Evolutionary conservation across 495 filamentous ascomycete species (phyloP).

Genomic region (Corynascus novoguineensis): DNA sequence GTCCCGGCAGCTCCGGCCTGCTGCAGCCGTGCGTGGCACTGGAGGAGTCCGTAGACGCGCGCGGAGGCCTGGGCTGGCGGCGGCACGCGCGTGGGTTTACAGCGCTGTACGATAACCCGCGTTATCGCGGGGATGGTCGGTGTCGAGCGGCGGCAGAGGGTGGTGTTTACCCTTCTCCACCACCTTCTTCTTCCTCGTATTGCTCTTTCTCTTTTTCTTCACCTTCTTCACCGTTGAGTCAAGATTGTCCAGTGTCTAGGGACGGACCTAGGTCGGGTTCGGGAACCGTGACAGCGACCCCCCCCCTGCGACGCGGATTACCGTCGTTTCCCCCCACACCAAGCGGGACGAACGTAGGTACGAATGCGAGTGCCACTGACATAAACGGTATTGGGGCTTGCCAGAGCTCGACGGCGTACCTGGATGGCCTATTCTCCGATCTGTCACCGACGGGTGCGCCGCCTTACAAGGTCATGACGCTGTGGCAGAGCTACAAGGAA

Average conservation of each 20-base stretch:
- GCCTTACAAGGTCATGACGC: conserved; percentile 12
- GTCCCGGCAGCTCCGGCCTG: neutral
- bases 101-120: conserved; percentile 18
- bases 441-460: neutral
- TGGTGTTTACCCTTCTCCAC: neutral
- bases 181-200: no score
- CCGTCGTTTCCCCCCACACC: neutral
- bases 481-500: conserved; percentile 21
- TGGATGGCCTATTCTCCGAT: neutral
- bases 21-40: conserved; percentile 23
- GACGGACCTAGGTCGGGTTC: no score
- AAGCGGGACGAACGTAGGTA: neutral
- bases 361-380: neutral
- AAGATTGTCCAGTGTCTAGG: no score
- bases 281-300: neutral
- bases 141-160: neutral
- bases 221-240: no score
- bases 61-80: conserved; percentile 18
- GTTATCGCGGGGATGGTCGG: conserved; percentile 6
- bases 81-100: conserved; percentile 8
- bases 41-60: conserved; percentile 13
- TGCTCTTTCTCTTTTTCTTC: no score
- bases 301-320: neutral
- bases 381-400: neutral
- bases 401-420: neutral